Conservation (phyloP, 2,329 filamentous ascomycete genomes). For the Penicillium nordicum region DNA sequence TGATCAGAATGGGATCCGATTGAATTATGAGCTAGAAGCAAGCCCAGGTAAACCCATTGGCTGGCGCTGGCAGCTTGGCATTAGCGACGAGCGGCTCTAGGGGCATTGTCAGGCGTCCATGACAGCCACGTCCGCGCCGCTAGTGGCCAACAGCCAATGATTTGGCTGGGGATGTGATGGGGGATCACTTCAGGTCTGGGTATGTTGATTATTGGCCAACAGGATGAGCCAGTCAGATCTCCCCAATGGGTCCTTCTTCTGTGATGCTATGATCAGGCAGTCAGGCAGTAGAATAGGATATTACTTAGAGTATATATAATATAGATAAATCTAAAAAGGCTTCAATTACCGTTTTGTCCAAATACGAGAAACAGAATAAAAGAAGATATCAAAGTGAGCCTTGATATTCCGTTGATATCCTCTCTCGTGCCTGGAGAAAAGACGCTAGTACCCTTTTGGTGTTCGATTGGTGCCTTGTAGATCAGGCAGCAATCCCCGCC, state of each 20-base stretch:
- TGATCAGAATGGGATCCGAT: neutral
- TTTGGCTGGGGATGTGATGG: constrained; percentile 20
- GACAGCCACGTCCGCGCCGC: constrained; percentile 11
- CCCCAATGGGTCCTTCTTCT: neutral
- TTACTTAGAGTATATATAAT: neutral
- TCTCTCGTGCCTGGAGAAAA: neutral
- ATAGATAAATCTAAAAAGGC: neutral
- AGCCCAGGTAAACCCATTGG: constrained; percentile 11
- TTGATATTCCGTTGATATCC: neutral
- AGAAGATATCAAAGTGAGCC: neutral
- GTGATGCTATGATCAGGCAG: neutral
- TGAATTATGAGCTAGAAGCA: neutral
- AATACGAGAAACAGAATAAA: neutral
- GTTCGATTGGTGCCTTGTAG: neutral
- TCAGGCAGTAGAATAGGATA: neutral
- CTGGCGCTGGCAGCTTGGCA: constrained; percentile 16
- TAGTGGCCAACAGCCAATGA: constrained; percentile 19
- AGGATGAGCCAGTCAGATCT: constrained; percentile 2
- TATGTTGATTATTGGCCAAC: constrained; percentile 14
- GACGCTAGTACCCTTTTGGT: constrained; percentile 4
- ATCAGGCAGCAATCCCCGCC: constrained; percentile 13
- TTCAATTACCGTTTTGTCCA: neutral
- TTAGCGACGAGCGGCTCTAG: constrained; percentile 21
- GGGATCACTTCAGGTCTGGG: constrained; percentile 3
- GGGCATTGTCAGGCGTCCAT: constrained; percentile 18